Conservation (phyloP, 1,284 basidiomycete species). For the Ceratobasidium sp. region DNA sequence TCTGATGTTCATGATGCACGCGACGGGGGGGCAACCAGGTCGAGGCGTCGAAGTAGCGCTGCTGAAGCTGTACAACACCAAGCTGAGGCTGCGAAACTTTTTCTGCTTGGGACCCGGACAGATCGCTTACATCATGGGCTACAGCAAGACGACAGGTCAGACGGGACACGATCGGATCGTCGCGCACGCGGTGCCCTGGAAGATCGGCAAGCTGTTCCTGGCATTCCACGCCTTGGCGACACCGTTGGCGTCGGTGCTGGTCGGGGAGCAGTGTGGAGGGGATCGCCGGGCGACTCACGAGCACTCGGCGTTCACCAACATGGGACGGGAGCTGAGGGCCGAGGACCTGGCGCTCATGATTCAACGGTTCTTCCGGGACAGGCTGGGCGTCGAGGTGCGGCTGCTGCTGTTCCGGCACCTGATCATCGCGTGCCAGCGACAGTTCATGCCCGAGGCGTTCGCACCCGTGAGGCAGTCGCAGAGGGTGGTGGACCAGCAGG, state of each 20-base stretch:
- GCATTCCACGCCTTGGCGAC: too few relatives aligned
- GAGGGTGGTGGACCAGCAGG: background rate
- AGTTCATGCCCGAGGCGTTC: background rate
- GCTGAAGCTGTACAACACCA: background rate
- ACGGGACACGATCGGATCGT: background rate
- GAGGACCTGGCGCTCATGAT: too few relatives aligned
- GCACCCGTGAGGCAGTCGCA: background rate
- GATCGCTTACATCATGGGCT: background rate
- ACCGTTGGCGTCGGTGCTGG: too few relatives aligned
- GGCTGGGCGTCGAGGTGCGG: too few relatives aligned
- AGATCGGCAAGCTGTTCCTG: too few relatives aligned
- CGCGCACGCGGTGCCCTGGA: slow-evolving; percentile 12
- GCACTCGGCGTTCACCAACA: too few relatives aligned
- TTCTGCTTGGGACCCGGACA: background rate
- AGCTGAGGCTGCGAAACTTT: background rate
- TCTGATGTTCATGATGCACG: background rate
- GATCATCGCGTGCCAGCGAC: background rate
- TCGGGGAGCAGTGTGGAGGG: too few relatives aligned
- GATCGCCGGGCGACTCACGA: too few relatives aligned
- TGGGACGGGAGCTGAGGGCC: too few relatives aligned
- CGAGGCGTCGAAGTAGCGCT: background rate
- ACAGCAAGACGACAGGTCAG: slow-evolving; percentile 4
- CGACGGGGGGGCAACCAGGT: background rate
- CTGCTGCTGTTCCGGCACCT: slow-evolving; percentile 11
- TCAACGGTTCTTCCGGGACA: too few relatives aligned